Evolutionary conservation across 257 asterid genomes (phyloP).

Genomic region (Nicotiana paniculata): DNA sequence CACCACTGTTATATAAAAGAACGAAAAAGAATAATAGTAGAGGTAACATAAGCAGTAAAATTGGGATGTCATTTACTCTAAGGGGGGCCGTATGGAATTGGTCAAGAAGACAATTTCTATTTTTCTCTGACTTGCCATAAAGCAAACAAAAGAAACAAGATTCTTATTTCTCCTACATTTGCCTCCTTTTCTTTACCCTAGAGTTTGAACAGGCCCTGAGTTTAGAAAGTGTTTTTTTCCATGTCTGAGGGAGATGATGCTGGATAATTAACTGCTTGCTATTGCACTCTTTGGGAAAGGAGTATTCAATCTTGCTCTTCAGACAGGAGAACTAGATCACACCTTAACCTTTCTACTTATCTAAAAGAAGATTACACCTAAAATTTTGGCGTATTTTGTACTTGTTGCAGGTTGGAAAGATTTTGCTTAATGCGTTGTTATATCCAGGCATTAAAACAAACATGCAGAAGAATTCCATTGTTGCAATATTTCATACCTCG

Average conservation of each 20-base stretch:
- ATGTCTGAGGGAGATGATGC: neutral
- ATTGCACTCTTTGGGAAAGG: neutral
- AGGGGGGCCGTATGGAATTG: neutral
- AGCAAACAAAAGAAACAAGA: neutral
- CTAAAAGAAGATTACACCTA: neutral
- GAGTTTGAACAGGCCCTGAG: neutral
- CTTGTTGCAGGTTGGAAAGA: slow-evolving; percentile 66
- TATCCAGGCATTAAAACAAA: slow-evolving; percentile 86
- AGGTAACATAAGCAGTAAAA: neutral
- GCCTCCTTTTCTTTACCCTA: neutral
- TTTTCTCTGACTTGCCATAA: neutral
- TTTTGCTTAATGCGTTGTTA: slow-evolving; percentile 74
- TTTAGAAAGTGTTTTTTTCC: neutral
- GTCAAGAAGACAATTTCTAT: neutral
- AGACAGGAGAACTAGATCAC: neutral
- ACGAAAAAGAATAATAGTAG: neutral
- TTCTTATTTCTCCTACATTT: neutral
- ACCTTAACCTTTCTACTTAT: neutral
- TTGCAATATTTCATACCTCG: slow-evolving; percentile 72
- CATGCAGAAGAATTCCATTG: slow-evolving; percentile 67
- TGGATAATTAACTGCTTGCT: neutral
- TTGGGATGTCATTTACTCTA: neutral
- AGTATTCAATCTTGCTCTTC: neutral
- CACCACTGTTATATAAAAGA: neutral
- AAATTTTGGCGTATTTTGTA: neutral